A percentile compares a stretch with the other conserved stretches of the same genome.
Conservation (phyloP, 306 rosid genomes). For the Cercis canadensis region DNA sequence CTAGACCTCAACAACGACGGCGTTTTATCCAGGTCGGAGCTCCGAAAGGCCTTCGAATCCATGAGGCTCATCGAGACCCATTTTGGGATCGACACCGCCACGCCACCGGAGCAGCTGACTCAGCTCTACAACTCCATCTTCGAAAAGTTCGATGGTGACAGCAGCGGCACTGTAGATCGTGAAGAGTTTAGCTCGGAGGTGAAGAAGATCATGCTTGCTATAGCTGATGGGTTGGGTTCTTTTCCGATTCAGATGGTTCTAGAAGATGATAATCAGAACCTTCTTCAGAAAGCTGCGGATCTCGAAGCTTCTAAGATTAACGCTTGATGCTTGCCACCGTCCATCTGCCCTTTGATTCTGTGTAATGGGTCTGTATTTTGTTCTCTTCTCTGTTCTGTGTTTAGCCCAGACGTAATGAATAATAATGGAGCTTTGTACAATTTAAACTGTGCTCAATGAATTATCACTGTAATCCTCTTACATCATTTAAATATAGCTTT, state of each 20-base stretch:
- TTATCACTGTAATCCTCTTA: too few relatives aligned
- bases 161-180: slow-evolving; percentile 51
- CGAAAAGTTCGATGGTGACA: slow-evolving; percentile 56
- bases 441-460: too few relatives aligned
- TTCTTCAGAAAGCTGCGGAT: slow-evolving; percentile 62
- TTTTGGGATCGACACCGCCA: slow-evolving; percentile 56
- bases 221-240: slow-evolving; percentile 64
- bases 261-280: slow-evolving; percentile 45
- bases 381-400: too few relatives aligned
- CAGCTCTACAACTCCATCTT: slow-evolving; percentile 67
- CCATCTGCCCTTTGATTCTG: too few relatives aligned
- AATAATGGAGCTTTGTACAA: too few relatives aligned
- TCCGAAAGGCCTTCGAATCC: slow-evolving; percentile 59
- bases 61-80: slow-evolving; percentile 56
- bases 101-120: slow-evolving; percentile 57
- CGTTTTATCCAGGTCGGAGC: slow-evolving; percentile 57
- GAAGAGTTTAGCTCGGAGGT: slow-evolving; percentile 60
- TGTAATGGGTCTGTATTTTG: too few relatives aligned
- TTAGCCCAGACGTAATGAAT: too few relatives aligned
- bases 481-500: too few relatives aligned
- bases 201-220: slow-evolving; percentile 62
- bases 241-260: slow-evolving; percentile 67
- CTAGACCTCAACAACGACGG: slow-evolving; percentile 62
- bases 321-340: too few relatives aligned
- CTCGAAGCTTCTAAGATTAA: slow-evolving; percentile 57